Base-by-base conservation (phyloP, 352 stramenopile genomes). In the Pythium graminicola region DNA sequence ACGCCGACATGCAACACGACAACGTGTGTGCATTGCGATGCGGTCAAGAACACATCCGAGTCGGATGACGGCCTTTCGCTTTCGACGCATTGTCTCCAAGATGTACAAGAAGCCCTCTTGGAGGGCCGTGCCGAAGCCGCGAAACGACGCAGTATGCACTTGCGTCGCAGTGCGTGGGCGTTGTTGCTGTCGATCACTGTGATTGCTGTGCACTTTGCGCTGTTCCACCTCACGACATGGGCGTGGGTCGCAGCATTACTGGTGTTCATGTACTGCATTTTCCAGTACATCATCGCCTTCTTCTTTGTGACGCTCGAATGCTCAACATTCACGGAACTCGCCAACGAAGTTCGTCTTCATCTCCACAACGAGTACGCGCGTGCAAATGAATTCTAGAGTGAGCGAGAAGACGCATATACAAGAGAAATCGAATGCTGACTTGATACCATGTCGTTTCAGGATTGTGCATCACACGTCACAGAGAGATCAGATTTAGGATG, bases 291-390 rank as follows among this genome's bases (percentile, higher is more conserved):
- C 22, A 55, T 91, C 32, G 67, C 78, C 29, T 89, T 91, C 65
- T 91, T 81, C 63, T 79, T 88, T 46, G 61, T 88, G 35, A 89
- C 81, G 33, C 76, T 89, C 39, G 81, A 91, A 66, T 86, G 76
- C 60, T 88, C 81, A 44, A 78, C 73, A 32, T 91, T 91, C 63
- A 89, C 74, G 14, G 78, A 91, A 60, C 57, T 91, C 10, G 60
- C 62, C 26, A 88, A 81, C 63, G 63, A 91, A 55, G 72, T 82
- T 50, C 70, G 79, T 13, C 62, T 91, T 17, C 76, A 87, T 27
- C 54, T 81, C 19, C 58, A 87, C 38, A 64, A n/a, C 11, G 47
- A 61, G 47, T 50, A 65, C 17, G 47, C 47, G 28, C 50, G 50
- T 2, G n/a, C 24, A 43, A 2, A 52, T 6, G 28, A 11, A 4